phyloP scores from a whole-genome alignment of 2,329 filamentous ascomycete species.

The Juglanconis oblonga region DNA sequence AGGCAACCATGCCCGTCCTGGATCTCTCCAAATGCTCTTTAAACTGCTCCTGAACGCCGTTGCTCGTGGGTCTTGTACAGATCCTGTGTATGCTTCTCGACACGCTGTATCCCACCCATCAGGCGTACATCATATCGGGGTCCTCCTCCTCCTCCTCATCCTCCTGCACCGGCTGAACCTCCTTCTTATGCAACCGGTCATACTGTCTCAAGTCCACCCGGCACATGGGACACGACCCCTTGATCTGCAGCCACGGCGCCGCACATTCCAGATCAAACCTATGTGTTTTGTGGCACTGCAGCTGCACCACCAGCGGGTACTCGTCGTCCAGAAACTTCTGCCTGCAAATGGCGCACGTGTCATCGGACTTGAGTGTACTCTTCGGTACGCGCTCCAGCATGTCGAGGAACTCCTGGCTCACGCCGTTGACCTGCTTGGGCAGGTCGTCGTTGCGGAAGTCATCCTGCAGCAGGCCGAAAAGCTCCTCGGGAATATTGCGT shows the following conservation, averaged over 20 bases:
- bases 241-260: conserved; percentile 61
- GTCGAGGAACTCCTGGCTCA: conserved; percentile 59
- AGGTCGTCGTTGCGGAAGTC: conserved; percentile 47
- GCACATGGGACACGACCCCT: conserved; percentile 64
- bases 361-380: conserved; percentile 47
- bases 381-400: conserved; percentile 55
- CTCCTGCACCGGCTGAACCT: conserved; percentile 12
- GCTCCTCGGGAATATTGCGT: conserved; percentile 45
- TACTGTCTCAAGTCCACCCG: conserved; percentile 54
- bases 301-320: conserved; percentile 61
- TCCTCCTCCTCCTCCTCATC: conserved; percentile 48
- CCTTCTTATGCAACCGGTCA: conserved; percentile 11
- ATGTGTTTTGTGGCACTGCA: conserved; percentile 57
- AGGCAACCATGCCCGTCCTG: background rate
- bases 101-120: background rate
- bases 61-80: background rate
- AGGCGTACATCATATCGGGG: conserved; percentile 46
- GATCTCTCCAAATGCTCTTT: background rate
- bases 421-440: conserved; percentile 50
- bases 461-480: conserved; percentile 45
- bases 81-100: background rate
- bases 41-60: conserved; percentile 1
- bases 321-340: conserved; percentile 59
- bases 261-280: conserved; percentile 67
- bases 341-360: conserved; percentile 61